phyloP scores from a whole-genome alignment of 2,329 filamentous ascomycete genomes.

The Aspergillus sp. region DNA sequence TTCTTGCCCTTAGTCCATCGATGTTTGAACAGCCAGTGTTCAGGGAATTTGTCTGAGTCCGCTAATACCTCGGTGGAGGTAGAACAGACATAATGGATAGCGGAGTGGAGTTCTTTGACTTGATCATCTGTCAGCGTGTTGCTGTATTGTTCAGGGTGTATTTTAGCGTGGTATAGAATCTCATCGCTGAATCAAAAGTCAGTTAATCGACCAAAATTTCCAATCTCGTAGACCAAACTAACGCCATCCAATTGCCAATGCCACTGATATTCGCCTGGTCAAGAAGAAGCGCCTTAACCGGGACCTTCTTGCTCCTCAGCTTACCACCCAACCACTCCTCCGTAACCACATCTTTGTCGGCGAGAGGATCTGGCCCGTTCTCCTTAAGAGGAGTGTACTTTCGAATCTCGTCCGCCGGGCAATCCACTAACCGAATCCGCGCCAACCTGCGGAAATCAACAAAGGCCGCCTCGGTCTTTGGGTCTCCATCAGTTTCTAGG shows the following conservation, averaged over 20 bases:
- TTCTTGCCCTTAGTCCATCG: conserved; percentile 90
- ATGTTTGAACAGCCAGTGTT: conserved; percentile 84
- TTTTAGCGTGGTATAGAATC: conserved; percentile 79
- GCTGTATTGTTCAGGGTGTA: conserved; percentile 92
- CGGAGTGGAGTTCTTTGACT: conserved; percentile 68
- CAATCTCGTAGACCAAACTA: conserved; percentile 23
- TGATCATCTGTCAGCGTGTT: conserved; percentile 74
- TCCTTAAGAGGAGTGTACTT: conserved; percentile 76
- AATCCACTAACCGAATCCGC: conserved; percentile 79
- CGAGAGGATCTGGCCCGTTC: conserved; percentile 90
- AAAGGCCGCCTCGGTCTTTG: conserved; percentile 71
- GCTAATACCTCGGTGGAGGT: conserved; percentile 75
- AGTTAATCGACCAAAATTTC: not conserved
- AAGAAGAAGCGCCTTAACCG: conserved; percentile 83
- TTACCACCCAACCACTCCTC: conserved; percentile 71
- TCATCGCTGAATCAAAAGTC: conserved; percentile 62
- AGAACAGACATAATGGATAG: conserved; percentile 75
- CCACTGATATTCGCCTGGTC: conserved; percentile 88
- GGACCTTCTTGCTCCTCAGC: conserved; percentile 74
- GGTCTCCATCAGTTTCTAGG: conserved; percentile 63
- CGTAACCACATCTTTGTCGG: conserved; percentile 75
- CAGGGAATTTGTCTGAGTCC: conserved; percentile 80
- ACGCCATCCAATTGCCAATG: conserved; percentile 94
- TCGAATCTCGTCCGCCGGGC: conserved; percentile 72
- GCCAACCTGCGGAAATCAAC: conserved; percentile 78